Percentiles rank a stretch among this genome's conserved stretches.
These are phyloP conservation scores for Quercus lobata DNA, from an alignment of 331 rosid genomes.

Conservation along the genomic window DNA sequence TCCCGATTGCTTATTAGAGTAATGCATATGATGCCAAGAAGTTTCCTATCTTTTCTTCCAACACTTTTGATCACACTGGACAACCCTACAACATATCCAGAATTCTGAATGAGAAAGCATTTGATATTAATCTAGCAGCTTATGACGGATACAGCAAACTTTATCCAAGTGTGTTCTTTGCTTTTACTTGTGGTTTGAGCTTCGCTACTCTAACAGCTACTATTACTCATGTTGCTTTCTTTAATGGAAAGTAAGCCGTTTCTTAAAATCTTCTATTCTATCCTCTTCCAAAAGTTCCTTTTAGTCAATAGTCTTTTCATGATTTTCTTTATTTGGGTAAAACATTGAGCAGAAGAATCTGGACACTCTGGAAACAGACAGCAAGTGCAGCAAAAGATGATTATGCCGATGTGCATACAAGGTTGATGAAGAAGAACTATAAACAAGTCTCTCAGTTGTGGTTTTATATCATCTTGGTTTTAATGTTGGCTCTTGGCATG, in stretches of 20 bases:
- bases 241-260: conserved; percentile 76
- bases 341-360: conserved; percentile 31
- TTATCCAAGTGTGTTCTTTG: conserved; percentile 55
- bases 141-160: conserved; percentile 71
- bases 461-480: conserved; percentile 42
- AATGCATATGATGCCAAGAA: conserved; percentile 56
- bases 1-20: conserved; percentile 63
- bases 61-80: conserved; percentile 57
- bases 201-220: conserved; percentile 70
- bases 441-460: conserved; percentile 83
- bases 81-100: conserved; percentile 40
- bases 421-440: conserved; percentile 78
- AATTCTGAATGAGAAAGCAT: conserved; percentile 35
- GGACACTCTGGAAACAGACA: conserved; percentile 48
- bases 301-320: not conserved
- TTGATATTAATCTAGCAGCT: conserved; percentile 33
- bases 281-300: too few species aligned
- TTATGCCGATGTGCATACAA: conserved; percentile 57
- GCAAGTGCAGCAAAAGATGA: conserved; percentile 13
- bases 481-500: conserved; percentile 40
- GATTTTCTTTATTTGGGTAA: not conserved
- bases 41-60: conserved; percentile 67
- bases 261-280: not conserved
- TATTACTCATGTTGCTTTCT: conserved; percentile 66
- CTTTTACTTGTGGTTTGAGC: conserved; percentile 63